Conservation (phyloP, 129 eudicot genomes). For the Flaveria brownii region DNA sequence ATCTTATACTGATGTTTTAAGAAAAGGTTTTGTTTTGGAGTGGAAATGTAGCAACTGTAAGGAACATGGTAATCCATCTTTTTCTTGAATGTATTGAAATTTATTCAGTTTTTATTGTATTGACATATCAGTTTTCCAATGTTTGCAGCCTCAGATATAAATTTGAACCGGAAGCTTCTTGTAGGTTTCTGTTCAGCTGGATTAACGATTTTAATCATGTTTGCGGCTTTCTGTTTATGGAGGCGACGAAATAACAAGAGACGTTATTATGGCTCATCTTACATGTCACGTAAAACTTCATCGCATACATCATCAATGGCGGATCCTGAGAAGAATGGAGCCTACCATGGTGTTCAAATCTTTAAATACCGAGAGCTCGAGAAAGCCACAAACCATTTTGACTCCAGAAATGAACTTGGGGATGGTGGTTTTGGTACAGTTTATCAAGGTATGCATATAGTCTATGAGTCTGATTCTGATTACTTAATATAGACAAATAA, state of each 20-base stretch:
- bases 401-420: constrained; percentile 56
- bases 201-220: constrained; percentile 14
- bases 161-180: constrained; percentile 13
- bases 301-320: constrained; percentile 42
- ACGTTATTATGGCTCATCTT: constrained; percentile 35
- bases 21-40: constrained; percentile 60
- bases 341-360: constrained; percentile 56
- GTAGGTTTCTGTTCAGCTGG: constrained; percentile 28
- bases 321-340: constrained; percentile 49
- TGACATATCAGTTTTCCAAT: background rate
- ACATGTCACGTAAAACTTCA: constrained; percentile 31
- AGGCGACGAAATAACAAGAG: constrained; percentile 35
- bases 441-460: constrained; percentile 53
- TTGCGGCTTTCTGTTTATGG: constrained; percentile 20
- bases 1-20: constrained; percentile 46
- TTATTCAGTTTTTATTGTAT: background rate
- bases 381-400: constrained; percentile 63
- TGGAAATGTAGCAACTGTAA: constrained; percentile 60
- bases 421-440: constrained; percentile 87
- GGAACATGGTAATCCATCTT: constrained; percentile 37
- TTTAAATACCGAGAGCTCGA: constrained; percentile 62
- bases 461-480: background rate
- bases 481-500: background rate
- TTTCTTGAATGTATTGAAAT: constrained; percentile 3
- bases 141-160: constrained; percentile 8